Evolutionary conservation across 2,329 filamentous ascomycete genomes (phyloP), one percentile per base, ranked within the genome.

Genomic region (Aspergillus japonicus): DNA sequence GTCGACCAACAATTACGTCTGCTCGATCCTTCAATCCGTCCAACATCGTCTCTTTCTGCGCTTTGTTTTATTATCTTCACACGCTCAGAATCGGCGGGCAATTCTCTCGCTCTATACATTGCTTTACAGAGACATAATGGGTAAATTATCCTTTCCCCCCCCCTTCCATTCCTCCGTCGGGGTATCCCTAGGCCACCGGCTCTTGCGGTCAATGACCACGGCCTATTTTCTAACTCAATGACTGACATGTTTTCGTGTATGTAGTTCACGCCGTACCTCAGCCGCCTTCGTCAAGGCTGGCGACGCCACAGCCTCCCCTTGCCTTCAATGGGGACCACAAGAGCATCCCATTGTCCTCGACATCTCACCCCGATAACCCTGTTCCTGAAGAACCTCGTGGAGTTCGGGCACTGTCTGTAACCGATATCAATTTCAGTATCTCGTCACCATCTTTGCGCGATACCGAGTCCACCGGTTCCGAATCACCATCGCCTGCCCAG

Each of bases 291-390:
- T 66, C 71, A 51, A 66, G 68, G 55, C 64, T 61, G 39, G 62
- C 68, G 50, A 66, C 66, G 49, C 70, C 68, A 19, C 63, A 65
- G 57, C 61, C 63, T 42, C 50, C 64, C 39, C 66, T 62, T 48
- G 60, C 65, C 52, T 63, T 64, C 44, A 66, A 70, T 63, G 62
- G 64, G 44, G 70, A 69, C 14, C 67, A 69, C 49, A 66, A 66
- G 56, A 67, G 64, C 21, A 70, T 77, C 48, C 76, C 75, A 12
- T 63, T 73, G 57, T 76, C 78, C 5, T 68, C 73, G 14, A 80
- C 77, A 54, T 81, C 77, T 39, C 79, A 81, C 61, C 79, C 80
- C 14, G 70, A 77, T 53, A 77, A 81, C 64, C 79, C 79, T 12
- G 74, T 82, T 55, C 80, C 80, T 4, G 77, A 81, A 71, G 80